phyloP scores from a whole-genome alignment of 139 green algal species.

The Yamagishiella unicocca region DNA sequence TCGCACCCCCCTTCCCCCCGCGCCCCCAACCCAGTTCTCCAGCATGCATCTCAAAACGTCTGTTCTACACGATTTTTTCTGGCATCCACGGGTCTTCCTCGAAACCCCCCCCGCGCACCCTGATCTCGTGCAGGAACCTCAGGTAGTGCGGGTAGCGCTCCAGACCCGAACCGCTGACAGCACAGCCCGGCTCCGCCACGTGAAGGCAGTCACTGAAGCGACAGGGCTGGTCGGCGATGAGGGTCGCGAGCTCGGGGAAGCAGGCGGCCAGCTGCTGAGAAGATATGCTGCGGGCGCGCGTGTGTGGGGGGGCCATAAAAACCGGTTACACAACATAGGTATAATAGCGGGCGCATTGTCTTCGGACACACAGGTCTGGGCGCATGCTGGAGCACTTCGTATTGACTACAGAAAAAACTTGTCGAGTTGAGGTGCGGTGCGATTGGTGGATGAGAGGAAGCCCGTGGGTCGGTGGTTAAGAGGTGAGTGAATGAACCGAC shows the following conservation, averaged over 20 bases:
- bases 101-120: conserved; percentile 49
- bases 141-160: conserved; percentile 85
- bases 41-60: too few species aligned
- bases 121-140: conserved; percentile 79
- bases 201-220: conserved; percentile 92
- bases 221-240: conserved; percentile 61
- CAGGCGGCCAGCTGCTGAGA: conserved; percentile 55
- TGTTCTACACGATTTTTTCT: too few species aligned
- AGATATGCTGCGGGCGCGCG: background rate
- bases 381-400: too few species aligned
- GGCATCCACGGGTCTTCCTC: too few species aligned
- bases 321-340: too few species aligned
- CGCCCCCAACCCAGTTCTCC: background rate
- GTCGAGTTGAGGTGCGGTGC: background rate
- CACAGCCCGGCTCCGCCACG: conserved; percentile 89
- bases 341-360: too few species aligned
- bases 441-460: too few species aligned
- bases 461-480: too few species aligned
- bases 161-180: conserved; percentile 66
- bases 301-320: background rate
- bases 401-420: background rate
- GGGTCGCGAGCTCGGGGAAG: conserved; percentile 75
- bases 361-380: too few species aligned
- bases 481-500: too few species aligned
- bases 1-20: background rate